Conservation (phyloP, 2,329 filamentous ascomycete species). For the Myotisia sp. region DNA sequence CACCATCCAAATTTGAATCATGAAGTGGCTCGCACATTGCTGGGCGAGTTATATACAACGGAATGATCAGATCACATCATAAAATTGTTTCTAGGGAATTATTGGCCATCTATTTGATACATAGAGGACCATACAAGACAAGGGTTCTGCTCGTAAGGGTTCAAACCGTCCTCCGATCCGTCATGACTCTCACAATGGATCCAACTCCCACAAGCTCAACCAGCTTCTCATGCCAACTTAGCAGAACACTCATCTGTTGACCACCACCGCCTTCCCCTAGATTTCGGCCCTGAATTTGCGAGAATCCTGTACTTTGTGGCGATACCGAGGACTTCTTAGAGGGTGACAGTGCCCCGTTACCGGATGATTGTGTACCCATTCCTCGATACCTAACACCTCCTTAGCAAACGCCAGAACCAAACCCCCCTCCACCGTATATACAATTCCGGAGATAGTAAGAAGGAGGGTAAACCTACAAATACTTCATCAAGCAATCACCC, state of each 20-base stretch:
- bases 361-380: constrained; percentile 43
- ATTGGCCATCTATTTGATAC: too few relatives aligned
- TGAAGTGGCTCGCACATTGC: too few relatives aligned
- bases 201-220: constrained; percentile 86
- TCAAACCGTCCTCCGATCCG: constrained; percentile 82
- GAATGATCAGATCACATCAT: too few relatives aligned
- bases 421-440: background rate
- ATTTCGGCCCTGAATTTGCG: constrained; percentile 52
- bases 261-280: constrained; percentile 56
- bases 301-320: constrained; percentile 77
- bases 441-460: too few relatives aligned
- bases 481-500: constrained; percentile 93
- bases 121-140: too few relatives aligned
- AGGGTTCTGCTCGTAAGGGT: too few relatives aligned
- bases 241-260: constrained; percentile 84
- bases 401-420: too few relatives aligned
- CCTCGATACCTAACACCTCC: constrained; percentile 86
- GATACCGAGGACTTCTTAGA: constrained; percentile 38
- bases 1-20: too few relatives aligned
- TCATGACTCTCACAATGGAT: constrained; percentile 90
- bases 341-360: constrained; percentile 34
- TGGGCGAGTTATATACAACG: too few relatives aligned
- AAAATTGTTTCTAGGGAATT: too few relatives aligned
- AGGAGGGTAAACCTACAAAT: constrained; percentile 51
- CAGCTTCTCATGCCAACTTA: constrained; percentile 98